phyloP scores from a whole-genome alignment of 2,329 filamentous ascomycete species.

The Tricladium varicosporioides region DNA sequence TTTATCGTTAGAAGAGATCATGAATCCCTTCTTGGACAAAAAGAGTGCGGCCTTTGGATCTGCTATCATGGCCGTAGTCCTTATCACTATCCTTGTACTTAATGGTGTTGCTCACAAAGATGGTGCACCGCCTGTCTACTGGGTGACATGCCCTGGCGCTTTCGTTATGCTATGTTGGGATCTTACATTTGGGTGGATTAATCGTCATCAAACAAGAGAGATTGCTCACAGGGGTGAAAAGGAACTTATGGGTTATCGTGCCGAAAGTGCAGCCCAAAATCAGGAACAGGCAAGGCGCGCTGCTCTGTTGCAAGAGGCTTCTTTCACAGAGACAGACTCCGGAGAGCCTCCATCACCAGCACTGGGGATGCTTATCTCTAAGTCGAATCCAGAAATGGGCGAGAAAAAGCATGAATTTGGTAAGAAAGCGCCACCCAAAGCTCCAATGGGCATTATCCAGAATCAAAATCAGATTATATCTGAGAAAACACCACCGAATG shows the following conservation, averaged over 20 bases:
- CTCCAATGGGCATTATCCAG: too few relatives aligned
- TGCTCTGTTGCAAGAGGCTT: conserved; percentile 2
- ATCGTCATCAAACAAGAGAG: conserved; percentile 59
- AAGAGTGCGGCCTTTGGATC: conserved; percentile 62
- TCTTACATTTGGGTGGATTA: conserved; percentile 59
- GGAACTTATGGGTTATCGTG: conserved; percentile 44
- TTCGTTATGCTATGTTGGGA: conserved; percentile 70
- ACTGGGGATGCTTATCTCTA: too few relatives aligned
- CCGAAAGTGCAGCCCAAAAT: conserved; percentile 38
- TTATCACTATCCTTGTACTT: conserved; percentile 63
- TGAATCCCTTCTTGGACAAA: conserved; percentile 73
- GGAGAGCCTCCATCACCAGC: background rate
- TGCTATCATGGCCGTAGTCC: conserved; percentile 63
- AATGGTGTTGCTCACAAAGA: conserved; percentile 57
- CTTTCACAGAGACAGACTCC: background rate
- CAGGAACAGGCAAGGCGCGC: conserved; percentile 26
- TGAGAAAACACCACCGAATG: too few relatives aligned
- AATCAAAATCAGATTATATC: too few relatives aligned
- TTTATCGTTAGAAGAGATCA: conserved; percentile 67
- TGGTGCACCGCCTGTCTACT: conserved; percentile 59
- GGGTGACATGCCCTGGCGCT: conserved; percentile 67
- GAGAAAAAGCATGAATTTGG: conserved; percentile 20
- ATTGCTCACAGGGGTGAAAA: conserved; percentile 56
- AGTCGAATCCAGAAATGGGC: conserved; percentile 8
- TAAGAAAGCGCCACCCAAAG: conserved; percentile 6